Percentiles rank a stretch among this genome's conserved stretches.
phyloP scores from a whole-genome alignment of 148 eudicot genomes.

The Polygonum maritimum region DNA sequence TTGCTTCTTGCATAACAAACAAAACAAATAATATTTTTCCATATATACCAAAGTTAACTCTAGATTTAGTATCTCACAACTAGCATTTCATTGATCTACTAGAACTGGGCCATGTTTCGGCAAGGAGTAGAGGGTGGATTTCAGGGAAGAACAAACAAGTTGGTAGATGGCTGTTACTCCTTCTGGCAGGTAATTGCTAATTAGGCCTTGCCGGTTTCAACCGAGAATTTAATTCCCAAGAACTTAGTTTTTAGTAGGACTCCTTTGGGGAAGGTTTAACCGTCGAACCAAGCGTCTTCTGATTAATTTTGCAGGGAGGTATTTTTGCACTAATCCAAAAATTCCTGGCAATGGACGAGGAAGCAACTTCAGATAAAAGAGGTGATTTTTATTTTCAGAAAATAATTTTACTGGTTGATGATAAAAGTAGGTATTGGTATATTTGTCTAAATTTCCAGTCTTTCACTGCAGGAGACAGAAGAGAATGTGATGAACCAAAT shows the following conservation, averaged over 20 bases:
- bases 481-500: conserved; percentile 6
- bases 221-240: too few relatives aligned
- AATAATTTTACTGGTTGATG: neutral
- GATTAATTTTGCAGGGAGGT: conserved; percentile 53
- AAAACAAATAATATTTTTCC: too few relatives aligned
- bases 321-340: conserved; percentile 62
- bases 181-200: conserved; percentile 79
- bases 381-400: too few relatives aligned
- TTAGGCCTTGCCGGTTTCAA: neutral
- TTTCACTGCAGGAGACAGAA: neutral
- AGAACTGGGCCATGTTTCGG: conserved; percentile 85
- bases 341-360: conserved; percentile 34
- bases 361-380: conserved; percentile 7
- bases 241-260: too few relatives aligned
- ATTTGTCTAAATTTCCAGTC: too few relatives aligned
- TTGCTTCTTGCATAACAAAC: neutral
- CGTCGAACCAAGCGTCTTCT: too few relatives aligned
- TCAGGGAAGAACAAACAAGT: conserved; percentile 90
- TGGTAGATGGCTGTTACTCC: conserved; percentile 97
- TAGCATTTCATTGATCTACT: conserved; percentile 6
- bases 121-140: conserved; percentile 95
- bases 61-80: too few relatives aligned
- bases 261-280: neutral
- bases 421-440: neutral
- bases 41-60: too few relatives aligned